These are phyloP conservation scores for Coniosporium tulheliwenetii DNA, from an alignment of 2,329 filamentous ascomycete species.

Conservation along the genomic window DNA sequence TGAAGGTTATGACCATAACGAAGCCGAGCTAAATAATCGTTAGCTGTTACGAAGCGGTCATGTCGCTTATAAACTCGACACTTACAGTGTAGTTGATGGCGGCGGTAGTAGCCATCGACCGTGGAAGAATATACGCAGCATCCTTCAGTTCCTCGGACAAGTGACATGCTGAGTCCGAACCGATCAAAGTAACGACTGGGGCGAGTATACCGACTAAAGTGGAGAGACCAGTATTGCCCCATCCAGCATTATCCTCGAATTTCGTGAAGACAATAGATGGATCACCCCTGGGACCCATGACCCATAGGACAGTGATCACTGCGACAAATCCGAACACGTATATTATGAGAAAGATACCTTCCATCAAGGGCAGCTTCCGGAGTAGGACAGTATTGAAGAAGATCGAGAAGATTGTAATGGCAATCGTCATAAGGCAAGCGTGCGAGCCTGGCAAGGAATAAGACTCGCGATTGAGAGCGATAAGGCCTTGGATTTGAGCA, in stretches of 20 bases:
- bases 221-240: conserved; percentile 8
- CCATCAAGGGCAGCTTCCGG: conserved; percentile 12
- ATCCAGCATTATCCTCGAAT: conserved; percentile 10
- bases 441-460: conserved; percentile 20
- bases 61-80: too few species aligned
- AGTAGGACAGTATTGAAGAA: conserved; percentile 14
- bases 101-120: conserved; percentile 9
- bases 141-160: conserved; percentile 17
- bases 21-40: conserved; percentile 1
- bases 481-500: conserved; percentile 28
- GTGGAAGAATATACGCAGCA: conserved; percentile 7
- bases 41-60: not conserved
- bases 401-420: conserved; percentile 9
- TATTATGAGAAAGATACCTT: conserved; percentile 13
- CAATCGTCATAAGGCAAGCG: conserved; percentile 5
- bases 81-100: conserved; percentile 3
- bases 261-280: conserved; percentile 12
- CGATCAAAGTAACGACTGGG: conserved; percentile 1
- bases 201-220: conserved; percentile 5
- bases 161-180: conserved; percentile 7
- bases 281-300: conserved; percentile 11
- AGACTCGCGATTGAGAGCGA: conserved; percentile 24
- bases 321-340: conserved; percentile 16
- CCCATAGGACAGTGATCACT: conserved; percentile 12
- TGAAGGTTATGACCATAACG: conserved; percentile 5